These are phyloP conservation scores for Drechslerella dactyloides DNA, from an alignment of 2,329 filamentous ascomycete species.

Conservation along the genomic window DNA sequence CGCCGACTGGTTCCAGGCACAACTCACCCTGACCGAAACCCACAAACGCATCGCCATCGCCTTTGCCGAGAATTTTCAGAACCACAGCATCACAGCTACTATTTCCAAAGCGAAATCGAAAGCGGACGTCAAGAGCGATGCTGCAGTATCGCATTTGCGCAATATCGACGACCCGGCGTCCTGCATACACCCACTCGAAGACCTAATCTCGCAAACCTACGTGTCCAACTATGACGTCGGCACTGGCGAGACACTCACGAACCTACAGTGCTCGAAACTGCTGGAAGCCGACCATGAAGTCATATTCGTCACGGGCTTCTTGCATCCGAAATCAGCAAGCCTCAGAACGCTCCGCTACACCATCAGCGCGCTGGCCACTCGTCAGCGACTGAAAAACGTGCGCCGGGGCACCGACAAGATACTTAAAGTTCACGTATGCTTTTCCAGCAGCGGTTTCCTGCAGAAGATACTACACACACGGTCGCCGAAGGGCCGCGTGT, in stretches of 20 bases:
- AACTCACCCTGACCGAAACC: conserved; percentile 19
- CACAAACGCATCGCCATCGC: conserved; percentile 42
- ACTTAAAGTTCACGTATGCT: conserved; percentile 73
- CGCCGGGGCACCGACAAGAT: conserved; percentile 54
- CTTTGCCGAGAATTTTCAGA: conserved; percentile 31
- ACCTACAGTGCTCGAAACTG: conserved; percentile 67
- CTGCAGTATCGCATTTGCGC: background rate
- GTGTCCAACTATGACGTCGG: conserved; percentile 54
- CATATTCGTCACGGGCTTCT: conserved; percentile 82
- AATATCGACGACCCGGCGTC: conserved; percentile 27
- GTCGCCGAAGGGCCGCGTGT: conserved; percentile 63
- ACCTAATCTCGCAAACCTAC: conserved; percentile 26
- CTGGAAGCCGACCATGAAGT: conserved; percentile 68
- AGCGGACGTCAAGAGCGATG: background rate
- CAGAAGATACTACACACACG: conserved; percentile 78
- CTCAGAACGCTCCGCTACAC: conserved; percentile 64
- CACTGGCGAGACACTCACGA: conserved; percentile 66
- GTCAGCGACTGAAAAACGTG: conserved; percentile 58
- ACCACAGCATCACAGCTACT: conserved; percentile 2
- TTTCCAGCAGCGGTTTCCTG: conserved; percentile 74
- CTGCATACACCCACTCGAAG: conserved; percentile 18
- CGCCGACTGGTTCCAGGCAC: conserved; percentile 24
- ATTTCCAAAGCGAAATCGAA: conserved; percentile 8
- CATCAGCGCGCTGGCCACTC: conserved; percentile 66
- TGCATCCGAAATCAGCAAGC: conserved; percentile 71